Evolutionary conservation across 2,329 filamentous ascomycete genomes (phyloP).

Genomic region (Epichloe typhina): DNA sequence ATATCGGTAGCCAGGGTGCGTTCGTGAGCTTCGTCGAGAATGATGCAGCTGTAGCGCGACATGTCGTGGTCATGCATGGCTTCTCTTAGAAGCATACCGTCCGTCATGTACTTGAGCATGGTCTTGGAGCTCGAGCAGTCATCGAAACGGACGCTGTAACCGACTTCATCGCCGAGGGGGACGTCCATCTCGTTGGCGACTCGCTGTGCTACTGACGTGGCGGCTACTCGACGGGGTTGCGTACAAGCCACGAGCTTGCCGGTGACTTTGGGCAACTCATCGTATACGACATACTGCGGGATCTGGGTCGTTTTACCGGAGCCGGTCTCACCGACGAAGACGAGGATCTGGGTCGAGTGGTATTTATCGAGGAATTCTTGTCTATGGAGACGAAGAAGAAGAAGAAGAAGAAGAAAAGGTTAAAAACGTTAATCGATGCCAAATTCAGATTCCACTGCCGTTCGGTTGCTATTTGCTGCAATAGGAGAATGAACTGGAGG

Average conservation of each 20-base stretch:
- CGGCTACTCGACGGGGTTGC: constrained; percentile 91
- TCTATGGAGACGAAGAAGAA: constrained; percentile 26
- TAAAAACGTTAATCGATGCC: not conserved
- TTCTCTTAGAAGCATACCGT: constrained; percentile 94
- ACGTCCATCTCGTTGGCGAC: constrained; percentile 96
- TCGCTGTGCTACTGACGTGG: constrained; percentile 97
- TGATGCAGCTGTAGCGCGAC: constrained; percentile 89
- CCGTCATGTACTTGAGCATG: constrained; percentile 98
- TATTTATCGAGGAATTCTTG: constrained; percentile 90
- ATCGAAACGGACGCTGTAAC: constrained; percentile 98
- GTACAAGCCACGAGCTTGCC: constrained; percentile 93
- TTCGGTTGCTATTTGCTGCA: too few relatives aligned
- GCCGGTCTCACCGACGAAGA: constrained; percentile 98
- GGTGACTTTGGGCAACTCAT: constrained; percentile 78
- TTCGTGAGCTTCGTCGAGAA: constrained; percentile 97
- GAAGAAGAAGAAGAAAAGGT: not conserved
- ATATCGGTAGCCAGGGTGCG: constrained; percentile 95
- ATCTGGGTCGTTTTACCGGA: constrained; percentile 99
- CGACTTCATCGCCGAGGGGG: constrained; percentile 81
- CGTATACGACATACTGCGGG: constrained; percentile 93
- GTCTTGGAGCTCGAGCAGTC: constrained; percentile 83
- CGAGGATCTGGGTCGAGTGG: constrained; percentile 87
- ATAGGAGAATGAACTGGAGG: too few relatives aligned
- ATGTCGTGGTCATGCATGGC: constrained; percentile 93
- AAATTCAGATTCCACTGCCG: too few relatives aligned